Base-by-base conservation (phyloP, 352 stramenopile species). In the Halophytophthora polymorphica region DNA sequence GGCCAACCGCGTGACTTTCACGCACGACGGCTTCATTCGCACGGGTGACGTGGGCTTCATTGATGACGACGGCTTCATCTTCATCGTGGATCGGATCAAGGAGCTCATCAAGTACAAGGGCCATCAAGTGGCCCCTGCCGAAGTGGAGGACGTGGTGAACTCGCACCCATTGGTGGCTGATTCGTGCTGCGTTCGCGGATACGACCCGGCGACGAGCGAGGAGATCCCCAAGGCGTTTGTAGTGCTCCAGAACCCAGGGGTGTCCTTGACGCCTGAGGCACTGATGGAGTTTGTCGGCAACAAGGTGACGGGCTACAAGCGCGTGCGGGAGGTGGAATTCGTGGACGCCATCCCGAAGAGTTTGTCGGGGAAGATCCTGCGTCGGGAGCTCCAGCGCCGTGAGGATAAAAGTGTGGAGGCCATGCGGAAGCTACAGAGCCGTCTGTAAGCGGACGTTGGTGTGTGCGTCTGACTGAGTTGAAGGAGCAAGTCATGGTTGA, bases 61-160 rank as follows among this genome's bases (percentile, higher is more conserved):
- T 50, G 90, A 98, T 54, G 67, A 95, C 29, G 86, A 97, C 40
- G 90, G 88, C 7, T 97, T 73, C 58, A 77, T 97, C 14, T 97
- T 87, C 56, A 93, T 98, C 38, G 83, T 87, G 0, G 93, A 98
- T 58, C 71, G 93, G 14, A 58, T 96, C 17, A 98, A 98, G 64
- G 91, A 98, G 58, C 58, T 98, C 12, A 98, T 98, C 70, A 98
- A 98, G 73, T 90, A 96, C 51, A 96, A 96, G 46, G 90, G 90
- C 12, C 91, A 93, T 44, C 91, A 94, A 64, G 73, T 98, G 8
- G 81, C 90, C 8, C 93, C 90, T 2, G 90, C 89, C 0, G 93
- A 98, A 63, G 67, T 98, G 17, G 93, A 98, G 65, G 89, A 90
- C 22, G 63, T 97, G 8, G 22, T 98, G 1, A 77, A 96, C 21